phyloP scores from a whole-genome alignment of 345 rosid genomes.

The Citrus sp. region DNA sequence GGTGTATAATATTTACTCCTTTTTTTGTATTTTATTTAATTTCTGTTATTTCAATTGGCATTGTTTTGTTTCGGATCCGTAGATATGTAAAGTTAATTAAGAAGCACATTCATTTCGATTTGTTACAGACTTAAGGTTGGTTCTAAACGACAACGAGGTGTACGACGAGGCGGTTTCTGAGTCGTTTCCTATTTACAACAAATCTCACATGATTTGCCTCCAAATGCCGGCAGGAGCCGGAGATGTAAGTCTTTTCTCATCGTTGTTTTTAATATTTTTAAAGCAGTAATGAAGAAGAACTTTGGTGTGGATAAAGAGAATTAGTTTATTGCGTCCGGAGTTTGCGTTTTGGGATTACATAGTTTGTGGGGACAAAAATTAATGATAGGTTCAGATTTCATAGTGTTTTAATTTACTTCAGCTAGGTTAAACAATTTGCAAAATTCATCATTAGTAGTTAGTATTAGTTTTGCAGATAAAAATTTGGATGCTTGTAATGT shows the following conservation, averaged over 20 bases:
- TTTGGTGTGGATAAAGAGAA: neutral
- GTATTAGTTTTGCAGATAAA: neutral
- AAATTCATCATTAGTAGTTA: no score
- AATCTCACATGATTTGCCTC: conserved; percentile 88
- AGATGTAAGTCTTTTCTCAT: conserved; percentile 49
- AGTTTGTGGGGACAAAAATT: neutral
- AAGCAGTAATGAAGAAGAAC: neutral
- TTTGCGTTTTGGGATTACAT: neutral
- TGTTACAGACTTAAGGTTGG: conserved; percentile 66
- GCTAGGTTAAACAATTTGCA: neutral
- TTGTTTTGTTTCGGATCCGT: conserved; percentile 12
- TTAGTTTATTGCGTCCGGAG: neutral
- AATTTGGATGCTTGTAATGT: neutral
- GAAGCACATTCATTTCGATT: neutral
- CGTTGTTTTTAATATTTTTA: no score
- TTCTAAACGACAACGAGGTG: conserved; percentile 61
- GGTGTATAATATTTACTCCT: conserved; percentile 30
- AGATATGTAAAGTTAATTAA: neutral
- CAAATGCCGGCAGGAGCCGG: conserved; percentile 62
- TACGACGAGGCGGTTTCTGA: conserved; percentile 77
- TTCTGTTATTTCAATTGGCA: neutral
- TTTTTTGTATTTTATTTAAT: neutral
- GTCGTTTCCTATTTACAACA: conserved; percentile 80
- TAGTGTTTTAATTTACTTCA: no score
- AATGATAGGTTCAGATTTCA: no score